These are phyloP conservation scores for Periconia sp. DNA, from an alignment of 2,329 filamentous ascomycete species.

Conservation along the genomic window DNA sequence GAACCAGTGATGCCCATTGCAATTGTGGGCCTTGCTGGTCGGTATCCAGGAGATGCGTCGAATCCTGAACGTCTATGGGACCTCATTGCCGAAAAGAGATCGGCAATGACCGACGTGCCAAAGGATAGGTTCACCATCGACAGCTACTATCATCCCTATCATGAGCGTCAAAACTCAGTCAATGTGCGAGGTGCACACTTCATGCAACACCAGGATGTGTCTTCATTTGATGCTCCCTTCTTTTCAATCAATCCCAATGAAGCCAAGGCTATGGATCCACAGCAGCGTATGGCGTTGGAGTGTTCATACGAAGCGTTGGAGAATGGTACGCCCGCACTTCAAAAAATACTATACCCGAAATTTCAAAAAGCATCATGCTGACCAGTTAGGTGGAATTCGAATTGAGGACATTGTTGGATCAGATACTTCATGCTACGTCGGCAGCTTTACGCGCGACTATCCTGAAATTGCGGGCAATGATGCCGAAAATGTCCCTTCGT, in stretches of 20 bases:
- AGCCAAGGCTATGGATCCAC: not conserved
- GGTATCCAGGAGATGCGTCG: conserved; percentile 8
- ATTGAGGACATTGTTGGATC: conserved; percentile 4
- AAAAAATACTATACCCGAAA: no score
- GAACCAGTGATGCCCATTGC: no score
- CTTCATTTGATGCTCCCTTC: not conserved
- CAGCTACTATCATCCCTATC: conserved; percentile 13
- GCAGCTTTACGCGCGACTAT: not conserved
- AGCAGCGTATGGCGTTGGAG: not conserved
- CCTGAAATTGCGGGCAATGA: not conserved
- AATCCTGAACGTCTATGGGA: conserved; percentile 9
- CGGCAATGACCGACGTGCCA: conserved; percentile 22
- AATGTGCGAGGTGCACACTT: conserved; percentile 20
- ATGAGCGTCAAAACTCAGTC: not conserved
- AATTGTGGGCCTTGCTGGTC: no score
- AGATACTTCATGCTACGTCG: not conserved
- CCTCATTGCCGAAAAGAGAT: conserved; percentile 5
- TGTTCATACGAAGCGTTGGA: not conserved
- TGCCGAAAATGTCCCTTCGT: not conserved
- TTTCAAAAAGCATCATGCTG: no score
- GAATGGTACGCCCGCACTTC: not conserved
- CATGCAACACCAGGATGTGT: conserved; percentile 16
- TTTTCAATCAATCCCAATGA: not conserved
- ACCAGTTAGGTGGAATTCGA: conserved; percentile 12
- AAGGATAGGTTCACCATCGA: conserved; percentile 38